Evolutionary conservation across 1,284 basidiomycete species (phyloP).

Genomic region (Kwoniella shivajii): DNA sequence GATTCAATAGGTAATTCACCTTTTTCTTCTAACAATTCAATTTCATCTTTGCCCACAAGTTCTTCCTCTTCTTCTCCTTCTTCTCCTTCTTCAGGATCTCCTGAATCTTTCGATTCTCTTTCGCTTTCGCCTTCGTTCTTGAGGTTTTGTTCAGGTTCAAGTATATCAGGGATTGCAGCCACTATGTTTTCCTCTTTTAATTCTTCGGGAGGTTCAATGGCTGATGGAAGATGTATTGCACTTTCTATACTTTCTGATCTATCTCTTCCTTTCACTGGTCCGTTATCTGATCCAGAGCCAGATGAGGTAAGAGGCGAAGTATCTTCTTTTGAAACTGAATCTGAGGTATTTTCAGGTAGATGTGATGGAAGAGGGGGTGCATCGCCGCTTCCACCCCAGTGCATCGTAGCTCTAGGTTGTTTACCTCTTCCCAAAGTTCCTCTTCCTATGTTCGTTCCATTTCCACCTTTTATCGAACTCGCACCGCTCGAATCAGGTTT

Average conservation of each 20-base stretch:
- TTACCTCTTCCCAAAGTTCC: slow-evolving; percentile 34
- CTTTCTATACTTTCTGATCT: slow-evolving; percentile 25
- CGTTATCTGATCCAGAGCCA: background rate
- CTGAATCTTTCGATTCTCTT: slow-evolving; percentile 2
- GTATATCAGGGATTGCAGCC: background rate
- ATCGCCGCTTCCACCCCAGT: slow-evolving; percentile 27
- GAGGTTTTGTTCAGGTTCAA: too few relatives aligned
- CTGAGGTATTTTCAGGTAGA: background rate
- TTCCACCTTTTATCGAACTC: background rate
- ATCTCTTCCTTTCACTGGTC: slow-evolving; percentile 2
- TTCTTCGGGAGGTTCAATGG: too few relatives aligned
- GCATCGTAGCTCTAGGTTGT: slow-evolving; percentile 33
- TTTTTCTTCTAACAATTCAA: slow-evolving; percentile 41
- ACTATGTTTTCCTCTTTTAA: slow-evolving; percentile 2
- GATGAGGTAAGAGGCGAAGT: background rate
- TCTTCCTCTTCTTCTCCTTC: slow-evolving; percentile 5
- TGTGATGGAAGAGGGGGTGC: background rate
- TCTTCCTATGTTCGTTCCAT: slow-evolving; percentile 12
- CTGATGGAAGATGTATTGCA: slow-evolving; percentile 19
- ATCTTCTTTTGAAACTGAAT: background rate
- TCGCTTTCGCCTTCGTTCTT: background rate
- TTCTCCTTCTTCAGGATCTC: background rate
- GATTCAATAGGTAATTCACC: slow-evolving; percentile 23
- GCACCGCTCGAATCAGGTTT: background rate
- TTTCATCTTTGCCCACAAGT: slow-evolving; percentile 39